These are phyloP conservation scores for Fraxinus baroniana DNA, from an alignment of 305 asterid genomes.

Conservation along the genomic window DNA sequence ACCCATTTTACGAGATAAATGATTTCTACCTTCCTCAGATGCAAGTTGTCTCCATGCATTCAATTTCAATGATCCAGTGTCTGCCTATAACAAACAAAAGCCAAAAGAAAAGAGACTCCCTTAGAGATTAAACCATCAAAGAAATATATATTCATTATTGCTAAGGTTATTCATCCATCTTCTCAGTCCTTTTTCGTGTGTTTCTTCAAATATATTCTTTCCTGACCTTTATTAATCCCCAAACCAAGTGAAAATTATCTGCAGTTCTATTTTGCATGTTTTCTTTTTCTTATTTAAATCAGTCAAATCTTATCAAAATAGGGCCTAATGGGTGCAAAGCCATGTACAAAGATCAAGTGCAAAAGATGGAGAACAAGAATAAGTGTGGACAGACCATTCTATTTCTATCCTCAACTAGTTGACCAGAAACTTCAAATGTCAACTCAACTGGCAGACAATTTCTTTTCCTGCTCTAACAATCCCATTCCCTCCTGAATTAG, in stretches of 20 bases:
- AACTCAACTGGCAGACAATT: background rate
- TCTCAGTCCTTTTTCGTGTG: background rate
- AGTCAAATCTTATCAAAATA: background rate
- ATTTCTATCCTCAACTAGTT: background rate
- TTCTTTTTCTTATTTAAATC: background rate
- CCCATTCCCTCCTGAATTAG: background rate
- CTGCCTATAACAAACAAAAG: constrained; percentile 52
- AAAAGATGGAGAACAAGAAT: background rate
- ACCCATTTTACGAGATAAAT: constrained; percentile 6
- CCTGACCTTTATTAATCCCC: background rate
- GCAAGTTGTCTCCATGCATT: constrained; percentile 91
- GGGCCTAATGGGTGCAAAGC: background rate
- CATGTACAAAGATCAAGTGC: background rate
- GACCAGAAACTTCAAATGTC: background rate
- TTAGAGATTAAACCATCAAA: background rate
- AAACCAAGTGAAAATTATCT: background rate
- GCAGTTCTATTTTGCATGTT: background rate
- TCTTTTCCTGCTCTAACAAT: background rate
- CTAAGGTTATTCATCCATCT: background rate
- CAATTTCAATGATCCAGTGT: constrained; percentile 66
- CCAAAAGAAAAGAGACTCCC: background rate
- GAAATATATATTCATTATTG: background rate
- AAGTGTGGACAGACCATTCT: background rate
- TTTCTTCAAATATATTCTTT: background rate
- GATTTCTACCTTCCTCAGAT: constrained; percentile 68